Percentiles rank a stretch among this genome's conserved stretches.
Evolutionary conservation across 2,329 filamentous ascomycete genomes (phyloP).

Genomic region (Phialocephala subalpina): DNA sequence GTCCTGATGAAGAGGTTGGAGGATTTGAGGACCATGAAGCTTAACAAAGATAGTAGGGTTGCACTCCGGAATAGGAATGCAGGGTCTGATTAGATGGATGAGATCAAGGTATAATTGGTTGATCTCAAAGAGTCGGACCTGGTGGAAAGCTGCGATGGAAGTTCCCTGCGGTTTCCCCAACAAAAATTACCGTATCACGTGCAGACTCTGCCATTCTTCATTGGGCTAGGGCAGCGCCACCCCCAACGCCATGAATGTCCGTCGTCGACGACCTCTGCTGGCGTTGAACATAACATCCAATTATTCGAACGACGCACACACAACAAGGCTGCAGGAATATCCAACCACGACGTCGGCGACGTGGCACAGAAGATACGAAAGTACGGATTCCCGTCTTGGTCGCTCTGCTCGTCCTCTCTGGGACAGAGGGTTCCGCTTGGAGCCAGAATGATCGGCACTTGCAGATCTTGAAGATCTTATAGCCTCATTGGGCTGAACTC

Average conservation of each 20-base stretch:
- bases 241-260: not conserved
- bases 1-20: not conserved
- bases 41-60: not conserved
- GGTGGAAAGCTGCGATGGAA: not conserved
- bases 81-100: not conserved
- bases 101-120: not conserved
- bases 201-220: not conserved
- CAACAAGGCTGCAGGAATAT: not conserved
- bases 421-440: not conserved
- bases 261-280: not conserved
- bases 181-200: not conserved
- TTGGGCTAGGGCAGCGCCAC: not conserved
- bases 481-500: not conserved
- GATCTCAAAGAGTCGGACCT: not conserved
- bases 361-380: not conserved
- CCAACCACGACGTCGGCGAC: not conserved
- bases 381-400: not conserved
- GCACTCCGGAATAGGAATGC: not conserved
- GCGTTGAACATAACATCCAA: not conserved
- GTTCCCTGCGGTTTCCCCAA: not conserved
- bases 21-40: slow-evolving; percentile 6
- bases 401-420: not conserved
- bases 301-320: not conserved
- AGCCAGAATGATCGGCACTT: not conserved
- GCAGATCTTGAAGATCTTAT: slow-evolving; percentile 1